These are phyloP conservation scores for Chrysosporium keratinophilum DNA, from an alignment of 2,329 filamentous ascomycete species.

Conservation along the genomic window DNA sequence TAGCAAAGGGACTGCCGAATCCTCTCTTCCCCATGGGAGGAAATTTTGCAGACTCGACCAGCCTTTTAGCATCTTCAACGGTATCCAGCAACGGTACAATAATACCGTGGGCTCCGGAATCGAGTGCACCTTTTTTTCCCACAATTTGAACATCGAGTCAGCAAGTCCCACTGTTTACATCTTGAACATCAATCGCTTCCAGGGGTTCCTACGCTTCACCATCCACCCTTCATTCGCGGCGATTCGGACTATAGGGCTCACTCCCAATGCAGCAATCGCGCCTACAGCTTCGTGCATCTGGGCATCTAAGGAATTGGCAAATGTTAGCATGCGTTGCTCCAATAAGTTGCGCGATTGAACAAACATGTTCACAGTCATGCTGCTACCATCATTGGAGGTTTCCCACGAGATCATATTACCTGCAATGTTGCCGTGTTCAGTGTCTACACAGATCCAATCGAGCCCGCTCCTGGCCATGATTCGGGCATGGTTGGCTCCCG, in stretches of 20 bases:
- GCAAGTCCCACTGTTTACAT: neutral
- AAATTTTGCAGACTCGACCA: slow-evolving; percentile 47
- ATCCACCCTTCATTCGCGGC: slow-evolving; percentile 51
- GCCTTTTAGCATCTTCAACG: slow-evolving; percentile 42
- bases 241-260: slow-evolving; percentile 40
- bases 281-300: slow-evolving; percentile 48
- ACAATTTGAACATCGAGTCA: slow-evolving; percentile 3
- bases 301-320: slow-evolving; percentile 28
- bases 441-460: slow-evolving; percentile 47
- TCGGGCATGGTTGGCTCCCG: slow-evolving; percentile 45
- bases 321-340: neutral
- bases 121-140: slow-evolving; percentile 39
- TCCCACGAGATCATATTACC: slow-evolving; percentile 25
- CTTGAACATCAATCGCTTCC: neutral
- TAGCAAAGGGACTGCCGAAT: slow-evolving; percentile 47
- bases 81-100: slow-evolving; percentile 46
- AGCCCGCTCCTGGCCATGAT: slow-evolving; percentile 44
- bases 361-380: too few relatives aligned
- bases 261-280: slow-evolving; percentile 34
- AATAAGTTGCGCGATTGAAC: too few relatives aligned
- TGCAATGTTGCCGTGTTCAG: slow-evolving; percentile 48
- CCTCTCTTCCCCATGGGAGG: slow-evolving; percentile 46
- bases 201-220: slow-evolving; percentile 45
- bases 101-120: slow-evolving; percentile 50
- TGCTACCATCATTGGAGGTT: neutral